Percentiles rank a stretch among this genome's conserved stretches.
These are phyloP conservation scores for Globisporangium cederbergense DNA, from an alignment of 352 stramenopile genomes.

Conservation along the genomic window DNA sequence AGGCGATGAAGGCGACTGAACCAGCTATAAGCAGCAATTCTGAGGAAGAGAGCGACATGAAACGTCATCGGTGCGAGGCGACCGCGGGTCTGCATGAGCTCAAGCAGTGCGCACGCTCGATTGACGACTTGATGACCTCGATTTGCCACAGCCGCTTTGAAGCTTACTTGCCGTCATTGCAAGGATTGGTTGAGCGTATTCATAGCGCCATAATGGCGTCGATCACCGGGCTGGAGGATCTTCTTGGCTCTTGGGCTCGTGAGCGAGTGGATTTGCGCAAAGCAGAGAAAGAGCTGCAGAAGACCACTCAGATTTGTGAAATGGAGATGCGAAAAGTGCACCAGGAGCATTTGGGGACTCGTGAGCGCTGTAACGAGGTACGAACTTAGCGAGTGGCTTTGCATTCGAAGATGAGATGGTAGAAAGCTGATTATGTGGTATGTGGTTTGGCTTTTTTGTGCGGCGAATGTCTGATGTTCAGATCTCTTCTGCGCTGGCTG, in stretches of 20 bases:
- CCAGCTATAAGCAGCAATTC: background rate
- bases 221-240: slow-evolving; percentile 11
- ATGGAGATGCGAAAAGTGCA: slow-evolving; percentile 39
- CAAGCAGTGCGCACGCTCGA: background rate
- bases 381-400: background rate
- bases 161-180: slow-evolving; percentile 3
- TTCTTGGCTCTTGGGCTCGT: slow-evolving; percentile 32
- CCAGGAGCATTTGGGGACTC: background rate
- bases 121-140: slow-evolving; percentile 1
- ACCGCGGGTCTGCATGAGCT: background rate
- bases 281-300: slow-evolving; percentile 29
- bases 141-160: background rate
- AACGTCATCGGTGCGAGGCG: background rate
- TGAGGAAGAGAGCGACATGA: background rate
- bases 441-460: background rate
- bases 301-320: slow-evolving; percentile 28
- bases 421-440: background rate
- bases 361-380: slow-evolving; percentile 7
- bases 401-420: background rate
- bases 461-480: background rate
- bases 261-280: slow-evolving; percentile 32
- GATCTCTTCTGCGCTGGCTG: slow-evolving; percentile 1
- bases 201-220: background rate
- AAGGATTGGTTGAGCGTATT: slow-evolving; percentile 8
- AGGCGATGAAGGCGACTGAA: slow-evolving; percentile 8